Conservation (phyloP, 1,284 basidiomycete genomes). For the Earliella scabrosa region DNA sequence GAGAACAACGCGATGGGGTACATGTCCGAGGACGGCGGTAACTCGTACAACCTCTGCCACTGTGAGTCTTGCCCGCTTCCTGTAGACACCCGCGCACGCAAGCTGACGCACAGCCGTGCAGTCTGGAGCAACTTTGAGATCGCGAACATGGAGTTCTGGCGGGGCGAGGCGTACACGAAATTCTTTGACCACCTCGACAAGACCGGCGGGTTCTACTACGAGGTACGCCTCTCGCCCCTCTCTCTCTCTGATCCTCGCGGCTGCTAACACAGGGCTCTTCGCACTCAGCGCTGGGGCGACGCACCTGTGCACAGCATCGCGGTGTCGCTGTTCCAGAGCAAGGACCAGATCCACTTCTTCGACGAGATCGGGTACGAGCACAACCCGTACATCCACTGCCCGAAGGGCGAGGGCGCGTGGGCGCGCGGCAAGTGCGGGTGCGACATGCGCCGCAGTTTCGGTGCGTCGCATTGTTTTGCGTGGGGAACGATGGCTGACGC, state of each 20-base stretch:
- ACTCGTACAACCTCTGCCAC: slow-evolving; percentile 77
- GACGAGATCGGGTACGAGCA: slow-evolving; percentile 67
- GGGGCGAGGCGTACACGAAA: slow-evolving; percentile 64
- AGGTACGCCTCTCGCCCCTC: slow-evolving; percentile 43
- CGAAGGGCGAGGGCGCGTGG: slow-evolving; percentile 46
- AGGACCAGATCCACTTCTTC: slow-evolving; percentile 73
- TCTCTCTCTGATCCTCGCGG: slow-evolving; percentile 16
- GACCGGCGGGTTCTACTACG: slow-evolving; percentile 80
- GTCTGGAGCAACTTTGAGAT: slow-evolving; percentile 86
- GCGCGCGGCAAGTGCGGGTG: slow-evolving; percentile 49
- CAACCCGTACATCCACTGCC: slow-evolving; percentile 56
- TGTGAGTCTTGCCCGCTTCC: slow-evolving; percentile 50
- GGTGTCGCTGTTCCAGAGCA: slow-evolving; percentile 63
- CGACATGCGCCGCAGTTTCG: slow-evolving; percentile 45
- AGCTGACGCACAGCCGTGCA: slow-evolving; percentile 23
- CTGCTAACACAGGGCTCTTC: too few relatives aligned
- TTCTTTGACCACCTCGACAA: slow-evolving; percentile 79
- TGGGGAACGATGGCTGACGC: not conserved
- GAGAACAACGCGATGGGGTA: slow-evolving; percentile 73
- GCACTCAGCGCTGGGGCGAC: slow-evolving; percentile 79
- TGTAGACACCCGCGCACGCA: too few relatives aligned
- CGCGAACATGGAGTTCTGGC: slow-evolving; percentile 66
- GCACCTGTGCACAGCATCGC: slow-evolving; percentile 83
- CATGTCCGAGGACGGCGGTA: slow-evolving; percentile 66
- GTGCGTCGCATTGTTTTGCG: slow-evolving; percentile 30